These are phyloP conservation scores for Geranium incanum DNA, from an alignment of 441 rosid species.

Conservation along the genomic window DNA sequence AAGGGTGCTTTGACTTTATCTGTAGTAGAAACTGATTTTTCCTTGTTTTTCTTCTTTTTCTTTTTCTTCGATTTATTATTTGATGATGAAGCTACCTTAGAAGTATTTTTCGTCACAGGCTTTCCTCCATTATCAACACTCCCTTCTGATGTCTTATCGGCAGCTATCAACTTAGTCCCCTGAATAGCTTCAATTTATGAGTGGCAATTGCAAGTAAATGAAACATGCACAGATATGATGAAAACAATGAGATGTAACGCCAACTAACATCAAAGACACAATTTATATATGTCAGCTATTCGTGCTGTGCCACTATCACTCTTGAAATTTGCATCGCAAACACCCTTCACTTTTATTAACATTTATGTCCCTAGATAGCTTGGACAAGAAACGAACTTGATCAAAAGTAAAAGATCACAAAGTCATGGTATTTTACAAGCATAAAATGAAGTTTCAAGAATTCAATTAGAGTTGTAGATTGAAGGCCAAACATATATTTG, in stretches of 20 bases:
- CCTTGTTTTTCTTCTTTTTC: conserved; percentile 48
- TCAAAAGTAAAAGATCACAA: not conserved
- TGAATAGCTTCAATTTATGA: conserved; percentile 22
- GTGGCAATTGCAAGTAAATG: conserved; percentile 21
- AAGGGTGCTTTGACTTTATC: conserved; percentile 28
- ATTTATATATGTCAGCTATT: not conserved
- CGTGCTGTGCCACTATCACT: too few species aligned
- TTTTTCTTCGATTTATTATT: conserved; percentile 61
- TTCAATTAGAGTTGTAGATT: too few species aligned
- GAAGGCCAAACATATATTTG: too few species aligned
- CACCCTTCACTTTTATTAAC: too few species aligned
- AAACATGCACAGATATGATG: not conserved
- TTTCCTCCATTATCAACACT: conserved; percentile 13
- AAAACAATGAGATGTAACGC: not conserved
- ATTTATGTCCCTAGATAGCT: too few species aligned
- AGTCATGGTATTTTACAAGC: not conserved
- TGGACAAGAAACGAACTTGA: too few species aligned
- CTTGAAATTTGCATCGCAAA: too few species aligned
- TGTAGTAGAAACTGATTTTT: conserved; percentile 28
- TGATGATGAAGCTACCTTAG: conserved; percentile 24
- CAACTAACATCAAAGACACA: not conserved
- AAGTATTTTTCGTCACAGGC: conserved; percentile 16
- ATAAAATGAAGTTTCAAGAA: too few species aligned
- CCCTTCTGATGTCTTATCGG: conserved; percentile 25
- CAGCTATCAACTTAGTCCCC: conserved; percentile 32